Conservation (phyloP, 2,329 filamentous ascomycete genomes). For the Aspergillus awamori region DNA sequence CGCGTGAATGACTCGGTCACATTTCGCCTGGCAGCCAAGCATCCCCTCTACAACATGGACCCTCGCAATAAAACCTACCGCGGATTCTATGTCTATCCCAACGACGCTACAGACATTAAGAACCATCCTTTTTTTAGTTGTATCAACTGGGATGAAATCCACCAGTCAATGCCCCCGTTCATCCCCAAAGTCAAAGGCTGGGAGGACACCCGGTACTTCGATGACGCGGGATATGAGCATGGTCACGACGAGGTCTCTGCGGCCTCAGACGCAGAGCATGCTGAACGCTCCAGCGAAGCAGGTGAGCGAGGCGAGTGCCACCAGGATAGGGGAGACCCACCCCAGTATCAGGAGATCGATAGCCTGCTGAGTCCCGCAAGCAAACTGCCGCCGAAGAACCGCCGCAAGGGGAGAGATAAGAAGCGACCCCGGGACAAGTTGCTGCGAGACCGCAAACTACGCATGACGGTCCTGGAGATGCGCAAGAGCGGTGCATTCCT, state of each 20-base stretch:
- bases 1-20: constrained; percentile 62
- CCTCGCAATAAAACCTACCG: constrained; percentile 45
- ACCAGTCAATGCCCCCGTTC: constrained; percentile 73
- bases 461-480: constrained; percentile 71
- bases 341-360: constrained; percentile 26
- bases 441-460: constrained; percentile 71
- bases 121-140: constrained; percentile 81
- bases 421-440: constrained; percentile 84
- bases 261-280: constrained; percentile 16
- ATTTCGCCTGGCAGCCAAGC: constrained; percentile 32
- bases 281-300: constrained; percentile 12
- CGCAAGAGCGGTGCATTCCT: constrained; percentile 83
- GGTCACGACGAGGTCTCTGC: constrained; percentile 18
- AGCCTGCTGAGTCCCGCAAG: constrained; percentile 42
- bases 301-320: neutral
- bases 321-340: neutral
- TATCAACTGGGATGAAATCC: constrained; percentile 76
- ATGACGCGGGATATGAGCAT: constrained; percentile 67
- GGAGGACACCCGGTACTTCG: constrained; percentile 87
- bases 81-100: constrained; percentile 71
- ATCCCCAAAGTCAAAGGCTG: constrained; percentile 69
- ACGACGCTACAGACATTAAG: constrained; percentile 90
- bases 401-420: constrained; percentile 63
- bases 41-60: constrained; percentile 36
- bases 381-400: constrained; percentile 12